A percentile compares a stretch with the other conserved stretches of the same genome.
Conservation (phyloP, 805 yeast species). For the Teunomyces panamensis region DNA sequence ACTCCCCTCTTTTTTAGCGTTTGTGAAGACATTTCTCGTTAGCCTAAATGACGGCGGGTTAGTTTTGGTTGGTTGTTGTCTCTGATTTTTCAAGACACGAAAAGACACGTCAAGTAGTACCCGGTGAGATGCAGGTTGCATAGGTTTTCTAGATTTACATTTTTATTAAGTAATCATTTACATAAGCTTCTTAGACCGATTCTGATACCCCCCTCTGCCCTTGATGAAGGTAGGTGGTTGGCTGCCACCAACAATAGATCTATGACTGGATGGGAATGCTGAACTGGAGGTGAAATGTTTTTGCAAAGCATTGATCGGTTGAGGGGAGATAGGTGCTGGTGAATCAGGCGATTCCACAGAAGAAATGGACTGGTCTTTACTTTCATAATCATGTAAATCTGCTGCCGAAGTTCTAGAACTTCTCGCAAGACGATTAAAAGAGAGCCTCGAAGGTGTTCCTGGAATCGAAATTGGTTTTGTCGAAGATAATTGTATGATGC, state of each 20-base stretch:
- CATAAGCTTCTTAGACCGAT: conserved; percentile 38
- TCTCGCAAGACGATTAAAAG: not conserved
- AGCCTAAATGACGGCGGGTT: not conserved
- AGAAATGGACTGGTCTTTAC: conserved; percentile 8
- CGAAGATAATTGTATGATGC: conserved; percentile 32
- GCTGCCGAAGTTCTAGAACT: conserved; percentile 1
- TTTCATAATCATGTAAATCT: not conserved
- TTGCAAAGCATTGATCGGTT: not conserved
- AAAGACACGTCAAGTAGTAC: not conserved
- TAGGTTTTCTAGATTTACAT: not conserved
- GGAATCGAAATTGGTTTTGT: conserved; percentile 41
- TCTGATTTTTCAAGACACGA: not conserved
- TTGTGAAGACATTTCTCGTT: conserved; percentile 20
- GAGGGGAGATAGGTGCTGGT: conserved; percentile 4
- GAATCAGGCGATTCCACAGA: conserved; percentile 7
- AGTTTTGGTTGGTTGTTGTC: too few relatives aligned
- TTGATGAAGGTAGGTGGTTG: conserved; percentile 27
- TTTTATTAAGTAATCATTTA: conserved; percentile 6
- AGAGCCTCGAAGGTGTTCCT: conserved; percentile 3
- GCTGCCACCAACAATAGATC: not conserved
- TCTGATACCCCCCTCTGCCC: conserved; percentile 46
- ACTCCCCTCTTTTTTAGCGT: conserved; percentile 26
- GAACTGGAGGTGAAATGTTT: not conserved
- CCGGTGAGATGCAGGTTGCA: not conserved
- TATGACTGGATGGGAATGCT: not conserved